Evolutionary conservation across 192 early-diverging fungal species (phyloP), one percentile per base, ranked within the genome.

Genomic region (Kickxella alabastrina): DNA sequence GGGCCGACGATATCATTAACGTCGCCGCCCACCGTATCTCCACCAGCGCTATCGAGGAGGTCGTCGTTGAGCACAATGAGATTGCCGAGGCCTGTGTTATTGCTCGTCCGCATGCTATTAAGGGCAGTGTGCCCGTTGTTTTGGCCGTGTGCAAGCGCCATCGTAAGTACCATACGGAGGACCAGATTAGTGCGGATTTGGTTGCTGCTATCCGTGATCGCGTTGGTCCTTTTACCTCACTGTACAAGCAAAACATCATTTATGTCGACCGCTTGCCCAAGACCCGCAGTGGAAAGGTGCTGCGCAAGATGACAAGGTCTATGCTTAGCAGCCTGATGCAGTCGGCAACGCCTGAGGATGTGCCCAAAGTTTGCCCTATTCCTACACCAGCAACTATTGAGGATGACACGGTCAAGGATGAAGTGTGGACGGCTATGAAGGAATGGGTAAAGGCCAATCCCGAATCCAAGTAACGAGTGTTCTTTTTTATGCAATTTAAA

Each of bases 11-110:
- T 47, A 79, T 95, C 26, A 87, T 95, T 54, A 92, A 95, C 51
- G 87, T 90, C 0, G 90, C 92, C 0, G 89, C 85, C 13, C 92
- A 95, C 60, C 84, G 92, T 1, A 67, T 95, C 1, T 86, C 84
- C 9, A 87, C 87, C 8, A 88, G 88, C 17, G 82, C 82, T 0
- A 80, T 90, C 21, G 92, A 95, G 48, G 81, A 86, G 49, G 82
- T 88, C 13, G 68, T 92, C 2, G 68, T 85, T 6, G 68, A 72
- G n/a, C 86, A 91, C 63, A 60, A 57, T 1, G 69, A 63, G 13
- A 75, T 87, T n/a, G 86, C 80, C 10, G 88, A 90, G 62, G 82
- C 81, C 40, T 83, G 81, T 52, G 86, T 87, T 8, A 80, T 88
- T 0, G 80, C 83, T 13, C 65, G 83, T 17, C 79, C 80, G 0